phyloP scores from a whole-genome alignment of 1,139 yeast species.

The Hansenula sp. region DNA sequence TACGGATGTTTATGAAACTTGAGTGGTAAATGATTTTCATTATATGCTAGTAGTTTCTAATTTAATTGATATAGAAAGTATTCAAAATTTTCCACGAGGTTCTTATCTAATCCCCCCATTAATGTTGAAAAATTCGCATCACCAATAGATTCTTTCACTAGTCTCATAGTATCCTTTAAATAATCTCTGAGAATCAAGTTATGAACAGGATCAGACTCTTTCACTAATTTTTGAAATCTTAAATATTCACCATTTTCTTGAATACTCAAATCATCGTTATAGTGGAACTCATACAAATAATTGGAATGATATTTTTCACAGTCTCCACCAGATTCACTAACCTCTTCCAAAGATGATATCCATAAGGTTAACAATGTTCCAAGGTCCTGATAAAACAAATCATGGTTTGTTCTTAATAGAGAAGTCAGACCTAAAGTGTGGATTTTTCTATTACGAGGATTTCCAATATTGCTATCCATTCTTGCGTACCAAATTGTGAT shows the following conservation, averaged over 20 bases:
- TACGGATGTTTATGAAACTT: too few relatives aligned
- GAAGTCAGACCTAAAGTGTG: conserved; percentile 57
- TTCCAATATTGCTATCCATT: conserved; percentile 47
- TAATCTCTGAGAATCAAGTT: conserved; percentile 41
- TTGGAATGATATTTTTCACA: conserved; percentile 61
- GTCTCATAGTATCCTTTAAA: conserved; percentile 27
- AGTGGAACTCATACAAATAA: conserved; percentile 41
- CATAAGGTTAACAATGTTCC: conserved; percentile 45
- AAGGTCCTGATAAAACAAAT: conserved; percentile 27
- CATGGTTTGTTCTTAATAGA: conserved; percentile 31
- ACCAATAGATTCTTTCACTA: conserved; percentile 27
- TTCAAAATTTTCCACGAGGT: conserved; percentile 28
- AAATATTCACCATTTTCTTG: conserved; percentile 55
- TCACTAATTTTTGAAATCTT: conserved; percentile 44
- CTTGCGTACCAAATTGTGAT: conserved; percentile 33
- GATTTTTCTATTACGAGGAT: conserved; percentile 63
- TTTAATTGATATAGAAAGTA: conserved; percentile 21
- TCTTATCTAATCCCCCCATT: conserved; percentile 21
- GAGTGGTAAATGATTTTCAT: too few relatives aligned
- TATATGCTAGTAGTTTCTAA: background rate
- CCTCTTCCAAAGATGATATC: conserved; percentile 66
- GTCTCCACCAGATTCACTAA: conserved; percentile 59
- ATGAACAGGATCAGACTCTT: conserved; percentile 54
- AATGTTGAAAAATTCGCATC: conserved; percentile 23
- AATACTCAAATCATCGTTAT: conserved; percentile 34